Base-by-base conservation (phyloP, 2,329 filamentous ascomycete genomes). In the Ophiostoma australiae region DNA sequence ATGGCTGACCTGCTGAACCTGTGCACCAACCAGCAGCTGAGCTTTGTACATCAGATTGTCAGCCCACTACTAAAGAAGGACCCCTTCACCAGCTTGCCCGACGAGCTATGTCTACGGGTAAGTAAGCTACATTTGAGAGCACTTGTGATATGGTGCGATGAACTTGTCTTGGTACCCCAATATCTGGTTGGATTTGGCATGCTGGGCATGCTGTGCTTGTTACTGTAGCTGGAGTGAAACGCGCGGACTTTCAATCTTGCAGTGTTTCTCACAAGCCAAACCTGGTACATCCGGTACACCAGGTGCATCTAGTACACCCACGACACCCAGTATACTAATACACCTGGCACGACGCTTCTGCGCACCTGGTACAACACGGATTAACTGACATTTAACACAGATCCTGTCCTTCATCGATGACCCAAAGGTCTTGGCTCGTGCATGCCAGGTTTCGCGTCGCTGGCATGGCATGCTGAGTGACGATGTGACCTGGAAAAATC, bases 391-490 rank as follows among this genome's bases (percentile, higher is more conserved):
- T 41, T 27, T 20, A 33, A 6, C 69, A 4, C 77, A 97, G 91
- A 92, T 99, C 74, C 85, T 99, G 69, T 97, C 94, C 63, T 99
- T 97, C 79, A 94, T 99, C 77, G 95, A 99, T 77, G 95, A 99
- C 77, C 94, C 95, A 1, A 95, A 94, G 78, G 96, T 96, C 2
- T 85, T 99, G 67, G 94, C 94, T 55, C 87, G 95, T 78, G 92
- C 95, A 69, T 97, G 94, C 5, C 94, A 98, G 79, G 95, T 99
- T n/a, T 99, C 95, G 70, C 89, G 89, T 74, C 87, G 94, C 79
- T 99, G 95, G 95, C 88, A 92, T 74, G 94, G 97, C 80, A 85
- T 99, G 8, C 85, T 99, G 68, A 94, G 91, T 78, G 95, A 99
- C 79, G 95, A 99, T 79, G 94, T 97, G 81, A 97, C 95, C 0